A percentile compares a stretch with the other conserved stretches of the same genome.
These are phyloP conservation scores for Linderina pennispora DNA, from an alignment of 192 early-diverging fungal species.

Conservation along the genomic window DNA sequence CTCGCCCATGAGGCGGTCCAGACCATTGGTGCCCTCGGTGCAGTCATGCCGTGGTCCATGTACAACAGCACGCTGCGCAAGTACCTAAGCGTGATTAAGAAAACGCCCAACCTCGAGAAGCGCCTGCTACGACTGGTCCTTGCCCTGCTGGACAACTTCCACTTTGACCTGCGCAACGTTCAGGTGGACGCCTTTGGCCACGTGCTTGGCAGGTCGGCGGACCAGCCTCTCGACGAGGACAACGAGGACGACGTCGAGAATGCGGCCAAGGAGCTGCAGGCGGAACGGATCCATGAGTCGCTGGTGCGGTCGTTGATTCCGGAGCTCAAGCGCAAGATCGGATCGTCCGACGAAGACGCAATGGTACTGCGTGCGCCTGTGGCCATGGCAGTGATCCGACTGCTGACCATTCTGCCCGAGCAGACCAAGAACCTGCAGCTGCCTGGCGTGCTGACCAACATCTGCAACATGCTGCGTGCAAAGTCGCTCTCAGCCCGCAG, in stretches of 20 bases:
- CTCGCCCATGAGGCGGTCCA: constrained; percentile 76
- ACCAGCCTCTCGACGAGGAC: constrained; percentile 23
- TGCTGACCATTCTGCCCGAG: constrained; percentile 77
- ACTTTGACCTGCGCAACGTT: constrained; percentile 74
- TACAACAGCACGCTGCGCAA: constrained; percentile 74
- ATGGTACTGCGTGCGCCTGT: constrained; percentile 79
- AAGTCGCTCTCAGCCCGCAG: constrained; percentile 78
- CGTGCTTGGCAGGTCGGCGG: constrained; percentile 9
- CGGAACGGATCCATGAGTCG: constrained; percentile 60
- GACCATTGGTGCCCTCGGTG: constrained; percentile 66
- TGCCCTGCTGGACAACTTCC: constrained; percentile 81
- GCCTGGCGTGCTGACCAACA: constrained; percentile 77
- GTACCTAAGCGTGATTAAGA: constrained; percentile 62
- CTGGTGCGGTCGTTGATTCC: constrained; percentile 80
- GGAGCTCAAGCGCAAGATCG: constrained; percentile 68
- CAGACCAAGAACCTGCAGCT: constrained; percentile 71
- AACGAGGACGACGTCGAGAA: constrained; percentile 33
- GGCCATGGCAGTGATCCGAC: constrained; percentile 74
- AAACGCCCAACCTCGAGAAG: constrained; percentile 70
- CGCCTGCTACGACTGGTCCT: constrained; percentile 75
- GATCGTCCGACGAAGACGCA: constrained; percentile 65
- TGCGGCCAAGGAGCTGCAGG: constrained; percentile 16
- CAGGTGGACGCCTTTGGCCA: constrained; percentile 42
- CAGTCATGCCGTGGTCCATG: constrained; percentile 71
- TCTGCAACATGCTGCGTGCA: constrained; percentile 83